Conservation (phyloP, 179 eudicot species). For the Beta macrorhiza region DNA sequence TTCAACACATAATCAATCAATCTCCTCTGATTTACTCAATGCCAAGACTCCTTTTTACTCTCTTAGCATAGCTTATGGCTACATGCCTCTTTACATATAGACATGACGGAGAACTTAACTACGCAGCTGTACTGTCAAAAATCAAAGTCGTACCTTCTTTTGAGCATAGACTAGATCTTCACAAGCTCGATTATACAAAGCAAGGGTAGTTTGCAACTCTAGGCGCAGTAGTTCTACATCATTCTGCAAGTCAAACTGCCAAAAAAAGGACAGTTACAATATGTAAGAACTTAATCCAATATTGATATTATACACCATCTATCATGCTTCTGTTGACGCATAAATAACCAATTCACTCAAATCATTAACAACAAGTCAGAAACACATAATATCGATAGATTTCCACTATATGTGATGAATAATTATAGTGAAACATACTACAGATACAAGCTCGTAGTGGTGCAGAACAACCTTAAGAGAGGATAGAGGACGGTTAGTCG, state of each 20-base stretch:
- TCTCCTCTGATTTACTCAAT: not conserved
- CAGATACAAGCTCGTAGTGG: no score
- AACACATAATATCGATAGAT: not conserved
- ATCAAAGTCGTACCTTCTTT: slow-evolving; percentile 42
- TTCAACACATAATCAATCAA: slow-evolving; percentile 2
- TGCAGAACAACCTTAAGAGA: no score
- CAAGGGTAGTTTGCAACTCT: slow-evolving; percentile 51
- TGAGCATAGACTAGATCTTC: slow-evolving; percentile 63
- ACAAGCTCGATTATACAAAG: slow-evolving; percentile 68
- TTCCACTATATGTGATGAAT: no score
- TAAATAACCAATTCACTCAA: not conserved
- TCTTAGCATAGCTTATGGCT: not conserved
- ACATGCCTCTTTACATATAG: no score
- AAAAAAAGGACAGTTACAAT: not conserved
- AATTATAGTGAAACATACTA: no score
- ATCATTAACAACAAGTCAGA: not conserved
- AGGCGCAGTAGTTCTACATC: slow-evolving; percentile 61
- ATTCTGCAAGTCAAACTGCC: slow-evolving; percentile 53
- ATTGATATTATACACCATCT: not conserved
- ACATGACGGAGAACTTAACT: not conserved
- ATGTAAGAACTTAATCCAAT: not conserved
- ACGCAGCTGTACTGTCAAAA: not conserved
- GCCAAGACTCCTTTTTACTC: not conserved
- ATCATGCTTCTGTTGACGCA: not conserved
- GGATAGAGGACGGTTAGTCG: no score